These are phyloP conservation scores for Colletotrichum spaethianum DNA, from an alignment of 2,329 filamentous ascomycete species.

Conservation along the genomic window DNA sequence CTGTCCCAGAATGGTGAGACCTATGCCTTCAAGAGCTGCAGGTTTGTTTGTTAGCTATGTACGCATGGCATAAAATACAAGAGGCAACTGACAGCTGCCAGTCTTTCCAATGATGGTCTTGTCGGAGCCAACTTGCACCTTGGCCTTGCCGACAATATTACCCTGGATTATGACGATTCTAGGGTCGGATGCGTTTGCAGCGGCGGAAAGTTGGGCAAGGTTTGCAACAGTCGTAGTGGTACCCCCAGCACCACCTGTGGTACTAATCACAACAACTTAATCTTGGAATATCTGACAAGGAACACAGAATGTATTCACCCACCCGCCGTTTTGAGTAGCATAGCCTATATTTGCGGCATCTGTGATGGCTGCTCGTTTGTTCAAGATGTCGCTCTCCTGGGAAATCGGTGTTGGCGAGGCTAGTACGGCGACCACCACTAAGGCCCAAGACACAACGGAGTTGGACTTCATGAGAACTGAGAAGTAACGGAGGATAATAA, in stretches of 20 bases:
- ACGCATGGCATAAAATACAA: background rate
- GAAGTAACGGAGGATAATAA: background rate
- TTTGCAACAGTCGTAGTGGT: slow-evolving; percentile 60
- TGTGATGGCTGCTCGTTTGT: slow-evolving; percentile 35
- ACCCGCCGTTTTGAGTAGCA: slow-evolving; percentile 41
- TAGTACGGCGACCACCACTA: slow-evolving; percentile 22
- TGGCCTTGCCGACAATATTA: slow-evolving; percentile 52
- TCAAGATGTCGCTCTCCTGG: slow-evolving; percentile 14
- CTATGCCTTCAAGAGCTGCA: slow-evolving; percentile 55
- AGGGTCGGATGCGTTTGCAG: slow-evolving; percentile 55
- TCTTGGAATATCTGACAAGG: background rate
- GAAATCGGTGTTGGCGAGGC: slow-evolving; percentile 23
- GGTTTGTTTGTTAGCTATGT: background rate
- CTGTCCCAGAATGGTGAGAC: slow-evolving; percentile 63
- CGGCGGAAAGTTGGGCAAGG: slow-evolving; percentile 60
- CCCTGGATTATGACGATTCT: slow-evolving; percentile 54
- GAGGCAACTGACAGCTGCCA: slow-evolving; percentile 41
- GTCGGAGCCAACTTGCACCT: slow-evolving; percentile 56
- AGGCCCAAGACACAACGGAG: slow-evolving; percentile 14
- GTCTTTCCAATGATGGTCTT: slow-evolving; percentile 57
- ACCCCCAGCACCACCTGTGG: slow-evolving; percentile 38
- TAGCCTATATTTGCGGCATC: slow-evolving; percentile 41
- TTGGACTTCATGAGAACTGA: slow-evolving; percentile 24
- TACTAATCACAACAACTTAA: slow-evolving; percentile 7
- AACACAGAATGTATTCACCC: background rate